Base-by-base conservation (phyloP, 202 grass and related monocot species). In the Cymbopogon flexuosus region DNA sequence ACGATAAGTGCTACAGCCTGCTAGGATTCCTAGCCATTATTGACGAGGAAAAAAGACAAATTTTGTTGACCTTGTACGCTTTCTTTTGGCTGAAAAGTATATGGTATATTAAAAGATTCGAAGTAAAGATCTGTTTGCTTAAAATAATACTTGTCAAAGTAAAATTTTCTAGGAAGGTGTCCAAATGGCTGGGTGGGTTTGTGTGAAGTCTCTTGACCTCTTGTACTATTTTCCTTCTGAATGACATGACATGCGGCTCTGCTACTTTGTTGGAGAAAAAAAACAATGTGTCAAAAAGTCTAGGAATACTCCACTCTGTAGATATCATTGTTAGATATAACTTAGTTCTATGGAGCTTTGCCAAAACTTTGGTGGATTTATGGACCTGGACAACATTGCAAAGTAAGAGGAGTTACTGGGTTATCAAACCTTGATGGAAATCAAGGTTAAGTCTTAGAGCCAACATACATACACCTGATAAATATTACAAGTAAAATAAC, bases 21-120 rank as follows among this genome's bases (percentile, higher is more conserved):
- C 57, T 65, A 52, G 23, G 35, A 52, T 27, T 16, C 9, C 59
- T 69, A 58, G 23, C 10, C 34, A 42, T 19, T 56, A 72, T 66
- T 23, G 11, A 37, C 18, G 24, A 58, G 34, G 5, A 3, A 73
- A 72, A 39, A 41, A 12, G 36, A 19, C 8, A 4, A 8, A 33
- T 33, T 33, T 76, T 21, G 39, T 69, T 47, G 11, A 33, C 1
- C 21, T 79, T 54, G 1, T 72, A 43, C 29, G 22, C 10, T 16
- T 84, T 79, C 61, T 84, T 58, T 39, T 12, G 24, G 3, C 21
- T 79, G n/a, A 31, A 61, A 78, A 66, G 16, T 83, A 58, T 83
- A 58, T 57, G 29, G 21, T 57, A 41, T 56, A 14, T 47, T 14
- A 40, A 15, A 77, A 82, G 5, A 60, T 68, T 15, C 16, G 2